A percentile compares a stretch with the other conserved stretches of the same genome.
Evolutionary conservation across 2,329 filamentous ascomycete species (phyloP).

Genomic region (Botrytis deweyae): DNA sequence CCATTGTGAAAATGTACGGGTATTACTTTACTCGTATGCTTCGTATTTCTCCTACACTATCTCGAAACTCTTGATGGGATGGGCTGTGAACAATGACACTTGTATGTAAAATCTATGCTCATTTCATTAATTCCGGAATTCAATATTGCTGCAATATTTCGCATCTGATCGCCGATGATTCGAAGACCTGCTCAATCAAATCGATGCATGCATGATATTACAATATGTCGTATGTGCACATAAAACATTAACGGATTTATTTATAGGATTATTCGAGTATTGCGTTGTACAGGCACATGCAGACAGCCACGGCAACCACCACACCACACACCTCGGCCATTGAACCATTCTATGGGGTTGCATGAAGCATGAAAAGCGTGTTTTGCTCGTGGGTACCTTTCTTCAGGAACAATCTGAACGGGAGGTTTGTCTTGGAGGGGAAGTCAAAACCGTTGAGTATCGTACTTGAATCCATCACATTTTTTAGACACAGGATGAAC

Average conservation of each 20-base stretch:
- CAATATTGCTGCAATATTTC: slow-evolving; percentile 8
- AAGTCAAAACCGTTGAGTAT: slow-evolving; percentile 22
- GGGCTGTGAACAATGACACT: neutral
- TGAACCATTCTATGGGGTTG: slow-evolving; percentile 17
- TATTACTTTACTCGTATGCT: slow-evolving; percentile 3
- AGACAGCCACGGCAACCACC: slow-evolving; percentile 16
- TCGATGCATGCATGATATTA: slow-evolving; percentile 19
- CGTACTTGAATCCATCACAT: slow-evolving; percentile 2
- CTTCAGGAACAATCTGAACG: slow-evolving; percentile 12
- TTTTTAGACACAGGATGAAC: slow-evolving; percentile 14
- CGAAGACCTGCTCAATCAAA: slow-evolving; percentile 18
- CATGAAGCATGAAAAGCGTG: slow-evolving; percentile 22
- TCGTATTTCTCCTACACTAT: slow-evolving; percentile 5
- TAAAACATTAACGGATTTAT: slow-evolving; percentile 13
- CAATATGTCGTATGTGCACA: neutral
- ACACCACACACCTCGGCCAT: slow-evolving; percentile 18
- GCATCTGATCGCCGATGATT: slow-evolving; percentile 20
- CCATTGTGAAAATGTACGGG: neutral
- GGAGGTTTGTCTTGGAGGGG: slow-evolving; percentile 19
- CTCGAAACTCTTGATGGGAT: neutral
- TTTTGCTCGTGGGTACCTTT: slow-evolving; percentile 20
- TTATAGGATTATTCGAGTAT: slow-evolving; percentile 2
- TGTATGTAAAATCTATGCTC: neutral
- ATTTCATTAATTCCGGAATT: neutral
- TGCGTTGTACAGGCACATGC: slow-evolving; percentile 9